These are phyloP conservation scores for Psidium friedrichsthalianum DNA, from an alignment of 345 rosid genomes.

Conservation along the genomic window DNA sequence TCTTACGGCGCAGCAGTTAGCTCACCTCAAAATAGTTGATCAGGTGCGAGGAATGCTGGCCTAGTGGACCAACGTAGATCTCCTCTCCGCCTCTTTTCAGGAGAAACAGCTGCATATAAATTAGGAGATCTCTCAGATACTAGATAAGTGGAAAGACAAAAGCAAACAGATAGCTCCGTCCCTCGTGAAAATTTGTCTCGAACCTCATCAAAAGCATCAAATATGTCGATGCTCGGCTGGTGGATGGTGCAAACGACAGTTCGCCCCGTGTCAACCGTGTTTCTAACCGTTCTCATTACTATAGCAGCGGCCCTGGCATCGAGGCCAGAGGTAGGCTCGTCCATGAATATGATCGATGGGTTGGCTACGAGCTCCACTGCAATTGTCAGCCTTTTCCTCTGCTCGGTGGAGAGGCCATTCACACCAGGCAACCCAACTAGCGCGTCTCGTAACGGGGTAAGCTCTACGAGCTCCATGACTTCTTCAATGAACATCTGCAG, in stretches of 20 bases:
- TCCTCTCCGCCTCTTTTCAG: conserved; percentile 54
- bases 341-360: conserved; percentile 72
- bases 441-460: conserved; percentile 38
- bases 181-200: background rate
- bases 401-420: conserved; percentile 57
- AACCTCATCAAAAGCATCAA: conserved; percentile 73
- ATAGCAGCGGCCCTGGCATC: conserved; percentile 80
- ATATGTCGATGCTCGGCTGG: conserved; percentile 68
- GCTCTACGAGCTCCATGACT: conserved; percentile 69
- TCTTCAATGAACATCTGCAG: conserved; percentile 57
- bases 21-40: conserved; percentile 54
- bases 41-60: conserved; percentile 39
- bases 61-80: conserved; percentile 55
- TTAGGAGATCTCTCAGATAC: background rate
- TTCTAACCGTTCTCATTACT: conserved; percentile 67
- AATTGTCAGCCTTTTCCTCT: conserved; percentile 59
- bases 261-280: conserved; percentile 62
- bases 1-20: background rate
- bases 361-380: conserved; percentile 78
- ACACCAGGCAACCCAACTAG: conserved; percentile 60
- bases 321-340: conserved; percentile 68
- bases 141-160: background rate
- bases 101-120: conserved; percentile 24
- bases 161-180: background rate
- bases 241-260: conserved; percentile 74